Conservation (phyloP, 2,329 filamentous ascomycete genomes). For the Tolypocladium nubicola region DNA sequence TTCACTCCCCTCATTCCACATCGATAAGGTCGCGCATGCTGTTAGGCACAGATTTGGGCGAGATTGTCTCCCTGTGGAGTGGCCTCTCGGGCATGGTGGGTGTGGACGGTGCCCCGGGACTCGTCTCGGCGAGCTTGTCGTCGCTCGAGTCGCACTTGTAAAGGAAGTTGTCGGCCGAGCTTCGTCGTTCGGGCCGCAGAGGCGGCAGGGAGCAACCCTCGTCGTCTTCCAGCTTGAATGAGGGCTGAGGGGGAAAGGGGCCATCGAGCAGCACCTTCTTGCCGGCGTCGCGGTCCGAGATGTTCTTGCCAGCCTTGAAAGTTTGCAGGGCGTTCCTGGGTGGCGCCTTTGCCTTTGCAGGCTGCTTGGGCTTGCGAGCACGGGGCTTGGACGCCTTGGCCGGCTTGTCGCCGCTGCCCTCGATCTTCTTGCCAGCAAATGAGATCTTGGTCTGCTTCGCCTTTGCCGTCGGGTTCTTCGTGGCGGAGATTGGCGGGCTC, state of each 20-base stretch:
- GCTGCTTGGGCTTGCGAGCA: slow-evolving; percentile 20
- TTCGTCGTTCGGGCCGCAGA: slow-evolving; percentile 12
- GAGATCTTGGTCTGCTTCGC: slow-evolving; percentile 42
- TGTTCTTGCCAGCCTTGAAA: slow-evolving; percentile 34
- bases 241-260: not conserved
- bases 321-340: slow-evolving; percentile 27
- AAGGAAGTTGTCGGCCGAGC: slow-evolving; percentile 8
- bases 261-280: slow-evolving; percentile 9
- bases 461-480: slow-evolving; percentile 25
- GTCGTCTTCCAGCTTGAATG: not conserved
- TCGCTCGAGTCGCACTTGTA: slow-evolving; percentile 8
- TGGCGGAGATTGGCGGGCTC: slow-evolving; percentile 37
- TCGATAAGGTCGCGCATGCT: slow-evolving; percentile 20
- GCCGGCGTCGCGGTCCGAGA: slow-evolving; percentile 10
- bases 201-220: slow-evolving; percentile 6
- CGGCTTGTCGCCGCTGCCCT: slow-evolving; percentile 8
- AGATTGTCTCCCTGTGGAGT: slow-evolving; percentile 24
- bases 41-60: slow-evolving; percentile 29
- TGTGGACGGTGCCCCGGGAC: slow-evolving; percentile 9
- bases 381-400: slow-evolving; percentile 18
- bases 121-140: slow-evolving; percentile 1
- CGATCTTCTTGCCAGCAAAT: slow-evolving; percentile 21
- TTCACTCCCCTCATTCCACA: not conserved
- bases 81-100: slow-evolving; percentile 6
- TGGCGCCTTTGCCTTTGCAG: slow-evolving; percentile 24